These are phyloP conservation scores for Puccinellia tenuiflora DNA, from an alignment of 176 grass and related monocot species.

Conservation along the genomic window DNA sequence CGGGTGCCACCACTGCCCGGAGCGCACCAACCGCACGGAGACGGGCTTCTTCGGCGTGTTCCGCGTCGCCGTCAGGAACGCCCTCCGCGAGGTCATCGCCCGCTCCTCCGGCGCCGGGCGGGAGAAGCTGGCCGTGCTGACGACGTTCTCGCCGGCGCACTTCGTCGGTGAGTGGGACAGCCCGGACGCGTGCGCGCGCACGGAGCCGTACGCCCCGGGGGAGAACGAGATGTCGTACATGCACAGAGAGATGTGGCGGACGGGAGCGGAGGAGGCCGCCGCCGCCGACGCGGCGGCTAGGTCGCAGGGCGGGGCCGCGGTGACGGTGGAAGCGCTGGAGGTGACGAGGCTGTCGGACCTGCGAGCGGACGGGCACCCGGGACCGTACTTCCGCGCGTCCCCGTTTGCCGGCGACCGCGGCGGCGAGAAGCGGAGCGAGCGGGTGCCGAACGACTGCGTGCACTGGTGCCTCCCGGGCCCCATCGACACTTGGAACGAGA, in stretches of 20 bases:
- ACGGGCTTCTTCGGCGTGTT: constrained; percentile 75
- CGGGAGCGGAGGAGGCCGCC: constrained; percentile 44
- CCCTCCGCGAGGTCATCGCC: constrained; percentile 42
- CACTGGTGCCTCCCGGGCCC: constrained; percentile 91
- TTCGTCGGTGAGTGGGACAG: constrained; percentile 84
- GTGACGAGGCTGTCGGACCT: constrained; percentile 56
- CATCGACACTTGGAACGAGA: constrained; percentile 89
- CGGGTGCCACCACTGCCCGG: constrained; percentile 86
- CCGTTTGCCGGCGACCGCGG: constrained; percentile 46
- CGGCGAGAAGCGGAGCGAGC: constrained; percentile 9
- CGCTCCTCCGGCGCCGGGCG: background rate
- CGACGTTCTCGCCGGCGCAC: constrained; percentile 83
- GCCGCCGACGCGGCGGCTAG: constrained; percentile 10
- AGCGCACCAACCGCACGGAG: constrained; percentile 60
- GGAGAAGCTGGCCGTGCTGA: constrained; percentile 46
- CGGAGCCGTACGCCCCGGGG: constrained; percentile 45
- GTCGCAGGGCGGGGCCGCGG: background rate
- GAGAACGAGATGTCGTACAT: constrained; percentile 52
- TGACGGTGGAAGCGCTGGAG: constrained; percentile 47
- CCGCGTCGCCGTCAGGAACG: constrained; percentile 53
- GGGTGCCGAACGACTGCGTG: constrained; percentile 78
- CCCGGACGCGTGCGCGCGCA: constrained; percentile 51
- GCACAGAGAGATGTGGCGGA: constrained; percentile 51
- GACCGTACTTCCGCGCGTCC: constrained; percentile 55
- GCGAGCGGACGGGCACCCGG: constrained; percentile 65